Conservation (phyloP, 371 early-diverging fungal genomes). For the Rhizopus arrhizus region DNA sequence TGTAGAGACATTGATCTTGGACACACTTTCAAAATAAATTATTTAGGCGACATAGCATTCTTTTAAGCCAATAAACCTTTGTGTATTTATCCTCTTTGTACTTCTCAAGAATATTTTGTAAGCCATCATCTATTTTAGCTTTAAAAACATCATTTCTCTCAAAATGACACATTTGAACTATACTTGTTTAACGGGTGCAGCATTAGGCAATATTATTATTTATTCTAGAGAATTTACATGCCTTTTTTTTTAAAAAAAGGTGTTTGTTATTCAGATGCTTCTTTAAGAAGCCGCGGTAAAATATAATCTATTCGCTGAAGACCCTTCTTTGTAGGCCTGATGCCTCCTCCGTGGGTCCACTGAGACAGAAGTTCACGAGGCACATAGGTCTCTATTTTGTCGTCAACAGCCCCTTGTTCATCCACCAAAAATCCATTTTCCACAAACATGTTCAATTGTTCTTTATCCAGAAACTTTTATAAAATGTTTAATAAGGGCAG, state of each 20-base stretch:
- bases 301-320: slow-evolving; percentile 45
- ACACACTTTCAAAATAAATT: background rate
- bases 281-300: slow-evolving; percentile 23
- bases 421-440: slow-evolving; percentile 31
- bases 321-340: slow-evolving; percentile 48
- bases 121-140: too few relatives aligned
- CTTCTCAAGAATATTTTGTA: too few relatives aligned
- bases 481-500: background rate
- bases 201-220: too few relatives aligned
- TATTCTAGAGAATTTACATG: too few relatives aligned
- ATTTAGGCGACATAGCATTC: background rate
- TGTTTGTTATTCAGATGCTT: too few relatives aligned
- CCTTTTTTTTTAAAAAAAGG: too few relatives aligned
- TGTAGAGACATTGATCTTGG: background rate
- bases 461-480: slow-evolving; percentile 28
- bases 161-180: too few relatives aligned
- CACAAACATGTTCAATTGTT: slow-evolving; percentile 25
- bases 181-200: too few relatives aligned
- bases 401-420: slow-evolving; percentile 12
- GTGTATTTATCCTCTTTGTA: too few relatives aligned
- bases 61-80: background rate
- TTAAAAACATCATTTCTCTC: too few relatives aligned
- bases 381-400: slow-evolving; percentile 10
- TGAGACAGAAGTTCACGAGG: slow-evolving; percentile 31
- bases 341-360: slow-evolving; percentile 26